Conservation (phyloP, 2,329 filamentous ascomycete species). For the Ceratocystis harringtonii region DNA sequence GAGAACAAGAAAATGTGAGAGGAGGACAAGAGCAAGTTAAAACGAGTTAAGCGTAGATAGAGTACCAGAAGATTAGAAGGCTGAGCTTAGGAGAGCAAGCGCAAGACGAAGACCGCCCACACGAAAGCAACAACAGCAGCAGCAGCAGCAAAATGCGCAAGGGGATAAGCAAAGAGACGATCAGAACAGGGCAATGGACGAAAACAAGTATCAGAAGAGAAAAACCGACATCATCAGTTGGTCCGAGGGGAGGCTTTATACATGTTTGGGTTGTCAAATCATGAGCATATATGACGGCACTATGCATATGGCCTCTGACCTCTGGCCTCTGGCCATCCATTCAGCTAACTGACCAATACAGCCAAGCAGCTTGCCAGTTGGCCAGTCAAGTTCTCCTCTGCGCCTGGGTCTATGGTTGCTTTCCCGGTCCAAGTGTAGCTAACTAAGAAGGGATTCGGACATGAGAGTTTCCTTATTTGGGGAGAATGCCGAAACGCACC, state of each 20-base stretch:
- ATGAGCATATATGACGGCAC: conserved; percentile 1
- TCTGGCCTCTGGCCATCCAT: not conserved
- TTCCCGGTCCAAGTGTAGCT: not conserved
- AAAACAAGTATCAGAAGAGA: not conserved
- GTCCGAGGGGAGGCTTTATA: not conserved
- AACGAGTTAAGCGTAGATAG: not conserved
- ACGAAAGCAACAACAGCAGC: conserved; percentile 11
- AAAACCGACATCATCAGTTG: not conserved
- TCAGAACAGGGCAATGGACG: not conserved
- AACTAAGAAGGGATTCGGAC: not conserved
- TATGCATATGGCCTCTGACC: not conserved
- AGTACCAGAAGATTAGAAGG: not conserved
- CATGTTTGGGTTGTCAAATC: not conserved
- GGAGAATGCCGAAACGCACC: not conserved
- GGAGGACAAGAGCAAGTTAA: not conserved
- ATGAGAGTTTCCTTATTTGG: conserved; percentile 3
- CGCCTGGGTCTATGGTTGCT: not conserved
- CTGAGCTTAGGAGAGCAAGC: conserved; percentile 9
- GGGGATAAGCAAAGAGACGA: not conserved
- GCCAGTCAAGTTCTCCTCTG: not conserved
- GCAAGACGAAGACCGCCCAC: conserved; percentile 15
- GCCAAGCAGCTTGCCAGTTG: not conserved
- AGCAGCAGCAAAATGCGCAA: conserved; percentile 1
- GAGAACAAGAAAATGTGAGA: not conserved
- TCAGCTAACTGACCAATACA: not conserved